Percentiles rank a stretch among this genome's conserved stretches.
phyloP scores from a whole-genome alignment of 805 yeast species.

The Yamadazyma paraphyllophila region DNA sequence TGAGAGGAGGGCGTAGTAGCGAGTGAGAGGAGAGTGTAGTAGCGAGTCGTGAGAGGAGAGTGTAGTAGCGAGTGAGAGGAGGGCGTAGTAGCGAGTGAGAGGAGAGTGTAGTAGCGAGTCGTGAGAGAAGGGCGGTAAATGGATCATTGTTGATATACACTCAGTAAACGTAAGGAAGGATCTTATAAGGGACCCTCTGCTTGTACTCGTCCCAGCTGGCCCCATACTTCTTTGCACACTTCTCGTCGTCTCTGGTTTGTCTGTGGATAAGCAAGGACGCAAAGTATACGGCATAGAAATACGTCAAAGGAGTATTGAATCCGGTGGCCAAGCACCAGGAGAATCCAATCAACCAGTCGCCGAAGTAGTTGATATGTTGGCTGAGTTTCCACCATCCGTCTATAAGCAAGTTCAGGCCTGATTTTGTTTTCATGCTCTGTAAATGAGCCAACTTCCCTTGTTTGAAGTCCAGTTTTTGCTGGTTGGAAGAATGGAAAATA shows the following conservation, averaged over 20 bases:
- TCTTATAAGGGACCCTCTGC: constrained; percentile 78
- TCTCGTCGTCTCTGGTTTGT: constrained; percentile 87
- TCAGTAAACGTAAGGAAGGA: constrained; percentile 82
- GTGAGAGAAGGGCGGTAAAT: too few relatives aligned
- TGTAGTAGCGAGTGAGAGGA: too few relatives aligned
- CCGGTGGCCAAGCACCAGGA: constrained; percentile 95
- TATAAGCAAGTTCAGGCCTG: constrained; percentile 75
- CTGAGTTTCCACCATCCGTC: constrained; percentile 97
- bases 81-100: too few relatives aligned
- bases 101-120: too few relatives aligned
- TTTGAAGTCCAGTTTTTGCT: constrained; percentile 81
- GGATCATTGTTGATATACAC: too few relatives aligned
- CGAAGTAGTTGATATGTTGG: constrained; percentile 92
- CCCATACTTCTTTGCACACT: constrained; percentile 85
- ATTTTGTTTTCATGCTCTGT: constrained; percentile 58
- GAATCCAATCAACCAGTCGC: constrained; percentile 90
- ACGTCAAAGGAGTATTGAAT: constrained; percentile 74
- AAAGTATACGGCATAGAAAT: constrained; percentile 83
- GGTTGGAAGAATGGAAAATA: constrained; percentile 81
- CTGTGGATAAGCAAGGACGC: constrained; percentile 81
- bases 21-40: too few relatives aligned
- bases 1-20: too few relatives aligned
- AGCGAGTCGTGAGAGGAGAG: too few relatives aligned
- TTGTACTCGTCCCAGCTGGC: constrained; percentile 84
- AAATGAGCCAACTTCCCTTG: constrained; percentile 70